Base-by-base conservation (phyloP, 495 filamentous ascomycete genomes). In the Trypethelium eluteriae region DNA sequence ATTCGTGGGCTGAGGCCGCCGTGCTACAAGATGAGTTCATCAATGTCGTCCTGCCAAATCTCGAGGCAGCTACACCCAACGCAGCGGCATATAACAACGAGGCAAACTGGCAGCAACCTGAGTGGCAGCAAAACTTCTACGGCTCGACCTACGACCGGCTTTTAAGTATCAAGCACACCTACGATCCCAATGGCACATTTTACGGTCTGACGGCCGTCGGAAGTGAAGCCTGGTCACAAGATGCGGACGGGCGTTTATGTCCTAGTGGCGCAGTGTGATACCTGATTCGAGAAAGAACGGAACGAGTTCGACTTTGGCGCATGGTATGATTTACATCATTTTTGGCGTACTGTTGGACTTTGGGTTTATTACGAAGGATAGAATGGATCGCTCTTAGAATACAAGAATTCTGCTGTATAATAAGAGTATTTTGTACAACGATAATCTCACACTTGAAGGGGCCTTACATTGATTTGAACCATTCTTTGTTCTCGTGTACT, bases 181-280 rank as follows among this genome's bases (percentile, higher is more conserved):
- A 79, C 46, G 84, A 87, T 66, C 83, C 84, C 0, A 74, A 74
- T 10, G 70, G 72, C 44, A 68, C 83, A 38, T 85, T 87, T 62
- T 86, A 81, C 66, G 81, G 77, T 5, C 67, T 68, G 38, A 81
- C 77, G 3, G 79, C 75, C 61, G 83, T 85, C 0, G 83, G 81
- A 0, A 83, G 79, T 34, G 81, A 85, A 63, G 39, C 44, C 35
- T 41, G 9, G 49, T 16, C n/a, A 53, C 9, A 53, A 53, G 49
- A 53, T 53, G 49, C 10, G 49, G 41, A 46, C 41, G 41, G 41
- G 9, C 41, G 41, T 46, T 16, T 46, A 9, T 46, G 41, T 16
- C 41, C 41, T 7, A 46, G 7, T 46, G 14, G 41, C 41, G 41
- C 14, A 16, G 9, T 16, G 14, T 46, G 41, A 46, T 16, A 46